A percentile compares a stretch with the other conserved stretches of the same genome.
phyloP scores from a whole-genome alignment of 2,329 filamentous ascomycete genomes.

The Microsporum audouinii region DNA sequence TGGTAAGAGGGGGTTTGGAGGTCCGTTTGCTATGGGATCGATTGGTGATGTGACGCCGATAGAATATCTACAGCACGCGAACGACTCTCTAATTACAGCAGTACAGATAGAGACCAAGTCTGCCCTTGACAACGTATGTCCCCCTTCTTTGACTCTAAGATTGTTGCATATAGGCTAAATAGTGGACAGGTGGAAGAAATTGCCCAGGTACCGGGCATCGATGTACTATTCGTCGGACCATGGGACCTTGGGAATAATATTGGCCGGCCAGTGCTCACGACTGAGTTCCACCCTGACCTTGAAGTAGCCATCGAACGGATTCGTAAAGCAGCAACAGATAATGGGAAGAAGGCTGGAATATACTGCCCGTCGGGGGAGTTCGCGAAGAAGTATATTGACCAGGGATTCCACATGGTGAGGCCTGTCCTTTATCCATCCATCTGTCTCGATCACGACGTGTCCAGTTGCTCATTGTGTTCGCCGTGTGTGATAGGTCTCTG shows the following conservation, averaged over 20 bases:
- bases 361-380: slow-evolving; percentile 44
- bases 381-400: slow-evolving; percentile 41
- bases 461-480: background rate
- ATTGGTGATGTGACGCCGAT: slow-evolving; percentile 28
- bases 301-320: slow-evolving; percentile 42
- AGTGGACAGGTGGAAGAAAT: slow-evolving; percentile 36
- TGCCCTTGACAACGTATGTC: slow-evolving; percentile 27
- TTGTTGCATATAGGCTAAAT: background rate
- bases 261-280: slow-evolving; percentile 40
- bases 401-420: slow-evolving; percentile 45
- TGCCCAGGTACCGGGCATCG: slow-evolving; percentile 42
- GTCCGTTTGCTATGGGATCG: slow-evolving; percentile 41
- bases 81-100: slow-evolving; percentile 42
- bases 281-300: slow-evolving; percentile 40
- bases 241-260: slow-evolving; percentile 50
- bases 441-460: too few relatives aligned
- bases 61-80: slow-evolving; percentile 46
- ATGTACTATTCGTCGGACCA: slow-evolving; percentile 44
- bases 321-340: slow-evolving; percentile 40
- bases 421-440: background rate
- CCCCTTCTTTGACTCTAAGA: background rate
- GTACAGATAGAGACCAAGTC: slow-evolving; percentile 35
- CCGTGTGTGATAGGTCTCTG: slow-evolving; percentile 24
- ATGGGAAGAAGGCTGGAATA: slow-evolving; percentile 45
- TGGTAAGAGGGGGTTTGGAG: slow-evolving; percentile 46